Conservation (phyloP, 1,139 yeast genomes). For the Pichia sp. region DNA sequence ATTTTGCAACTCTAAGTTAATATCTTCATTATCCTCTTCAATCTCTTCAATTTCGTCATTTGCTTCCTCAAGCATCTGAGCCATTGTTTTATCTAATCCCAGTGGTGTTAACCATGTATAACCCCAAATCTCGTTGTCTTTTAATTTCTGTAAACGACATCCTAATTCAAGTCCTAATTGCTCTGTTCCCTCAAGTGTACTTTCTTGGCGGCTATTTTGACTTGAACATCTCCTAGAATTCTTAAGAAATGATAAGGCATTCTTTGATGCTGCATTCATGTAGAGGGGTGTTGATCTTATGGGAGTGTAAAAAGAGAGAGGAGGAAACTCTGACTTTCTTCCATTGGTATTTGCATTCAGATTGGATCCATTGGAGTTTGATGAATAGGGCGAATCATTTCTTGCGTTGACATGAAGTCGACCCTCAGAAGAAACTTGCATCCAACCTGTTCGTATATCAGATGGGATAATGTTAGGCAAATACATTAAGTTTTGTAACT, state of each 20-base stretch:
- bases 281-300: slow-evolving; percentile 12
- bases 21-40: background rate
- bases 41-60: slow-evolving; percentile 11
- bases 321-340: slow-evolving; percentile 17
- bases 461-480: slow-evolving; percentile 43
- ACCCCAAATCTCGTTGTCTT: slow-evolving; percentile 46
- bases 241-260: slow-evolving; percentile 4
- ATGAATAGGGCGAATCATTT: background rate
- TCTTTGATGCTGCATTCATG: slow-evolving; percentile 6
- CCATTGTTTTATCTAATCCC: slow-evolving; percentile 54
- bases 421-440: slow-evolving; percentile 16
- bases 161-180: slow-evolving; percentile 26
- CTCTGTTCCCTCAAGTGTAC: slow-evolving; percentile 25
- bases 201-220: slow-evolving; percentile 13
- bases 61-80: slow-evolving; percentile 33
- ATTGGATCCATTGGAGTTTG: background rate
- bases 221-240: slow-evolving; percentile 3
- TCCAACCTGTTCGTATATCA: slow-evolving; percentile 45
- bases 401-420: slow-evolving; percentile 4
- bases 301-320: slow-evolving; percentile 20
- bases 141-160: slow-evolving; percentile 35
- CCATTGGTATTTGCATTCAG: background rate
- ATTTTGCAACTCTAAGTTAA: background rate
- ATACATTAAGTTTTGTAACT: slow-evolving; percentile 35
- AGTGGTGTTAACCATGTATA: slow-evolving; percentile 48